Evolutionary conservation across 106 monocot genomes (phyloP).

Genomic region (Dendrobium officinale): DNA sequence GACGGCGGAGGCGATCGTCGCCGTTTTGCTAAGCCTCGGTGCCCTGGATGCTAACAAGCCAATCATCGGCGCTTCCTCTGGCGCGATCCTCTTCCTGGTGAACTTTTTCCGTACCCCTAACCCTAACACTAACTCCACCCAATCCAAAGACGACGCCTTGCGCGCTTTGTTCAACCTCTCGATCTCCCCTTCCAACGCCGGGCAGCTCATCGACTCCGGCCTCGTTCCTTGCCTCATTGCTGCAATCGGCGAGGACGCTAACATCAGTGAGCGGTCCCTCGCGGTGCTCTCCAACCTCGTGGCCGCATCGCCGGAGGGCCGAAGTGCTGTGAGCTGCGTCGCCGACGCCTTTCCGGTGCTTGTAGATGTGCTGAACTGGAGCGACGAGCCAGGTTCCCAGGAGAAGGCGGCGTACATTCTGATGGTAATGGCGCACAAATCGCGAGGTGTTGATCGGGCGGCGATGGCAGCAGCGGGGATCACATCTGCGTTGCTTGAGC

Average conservation of each 20-base stretch:
- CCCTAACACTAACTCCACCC: neutral
- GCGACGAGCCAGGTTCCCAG: conserved; percentile 62
- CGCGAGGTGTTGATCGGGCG: conserved; percentile 17
- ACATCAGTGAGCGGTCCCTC: conserved; percentile 39
- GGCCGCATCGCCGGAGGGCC: conserved; percentile 35
- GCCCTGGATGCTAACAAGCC: conserved; percentile 78
- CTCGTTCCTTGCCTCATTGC: conserved; percentile 39
- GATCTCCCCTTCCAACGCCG: conserved; percentile 35
- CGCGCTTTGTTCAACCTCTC: conserved; percentile 89
- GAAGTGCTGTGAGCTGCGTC: conserved; percentile 26
- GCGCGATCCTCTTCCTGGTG: conserved; percentile 57
- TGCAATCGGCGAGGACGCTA: conserved; percentile 46
- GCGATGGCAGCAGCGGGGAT: conserved; percentile 62
- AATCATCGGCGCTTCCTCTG: conserved; percentile 56
- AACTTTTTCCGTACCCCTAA: conserved; percentile 20
- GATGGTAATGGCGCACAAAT: conserved; percentile 69
- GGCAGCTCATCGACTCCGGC: conserved; percentile 30
- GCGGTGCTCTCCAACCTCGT: conserved; percentile 56
- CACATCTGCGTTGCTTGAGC: conserved; percentile 53
- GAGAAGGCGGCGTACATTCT: conserved; percentile 75
- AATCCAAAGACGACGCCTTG: conserved; percentile 47
- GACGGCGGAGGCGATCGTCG: conserved; percentile 52
- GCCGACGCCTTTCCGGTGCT: conserved; percentile 37
- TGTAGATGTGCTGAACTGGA: conserved; percentile 71
- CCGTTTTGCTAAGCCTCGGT: conserved; percentile 70